A percentile compares a stretch with the other conserved stretches of the same genome.
phyloP scores from a whole-genome alignment of 768 basidiomycete genomes.

The Suillus americanus region DNA sequence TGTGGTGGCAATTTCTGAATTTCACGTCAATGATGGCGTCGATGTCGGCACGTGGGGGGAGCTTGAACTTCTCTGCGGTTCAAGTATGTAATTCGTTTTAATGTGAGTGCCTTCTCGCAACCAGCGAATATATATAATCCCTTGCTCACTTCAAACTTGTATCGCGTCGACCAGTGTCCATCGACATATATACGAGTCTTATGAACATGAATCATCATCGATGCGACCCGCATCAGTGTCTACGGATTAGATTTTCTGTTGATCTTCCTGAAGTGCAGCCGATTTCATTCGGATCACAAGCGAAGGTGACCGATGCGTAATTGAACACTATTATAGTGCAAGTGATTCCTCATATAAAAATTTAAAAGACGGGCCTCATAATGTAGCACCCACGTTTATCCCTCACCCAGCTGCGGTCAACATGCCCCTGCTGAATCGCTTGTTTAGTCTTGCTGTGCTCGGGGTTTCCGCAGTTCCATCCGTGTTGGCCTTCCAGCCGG shows the following conservation, averaged over 20 bases:
- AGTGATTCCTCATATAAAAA: neutral
- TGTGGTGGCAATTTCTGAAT: neutral
- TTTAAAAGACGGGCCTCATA: neutral
- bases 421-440: slow-evolving; percentile 4
- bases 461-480: slow-evolving; percentile 5
- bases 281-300: neutral
- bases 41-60: neutral
- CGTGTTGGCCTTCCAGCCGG: slow-evolving; percentile 14
- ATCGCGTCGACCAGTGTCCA: neutral
- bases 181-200: neutral
- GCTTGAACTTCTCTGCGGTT: neutral
- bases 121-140: neutral
- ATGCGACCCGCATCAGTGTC: neutral
- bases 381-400: neutral
- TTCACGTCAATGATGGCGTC: neutral
- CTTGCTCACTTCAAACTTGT: neutral
- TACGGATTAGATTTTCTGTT: neutral
- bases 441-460: neutral
- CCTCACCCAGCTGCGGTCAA: neutral
- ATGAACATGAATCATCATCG: neutral
- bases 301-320: neutral
- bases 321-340: neutral
- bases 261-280: neutral
- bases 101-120: neutral
- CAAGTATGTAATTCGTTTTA: neutral